phyloP scores from a whole-genome alignment of 345 rosid genomes.

The Pseudoturritis turrita region DNA sequence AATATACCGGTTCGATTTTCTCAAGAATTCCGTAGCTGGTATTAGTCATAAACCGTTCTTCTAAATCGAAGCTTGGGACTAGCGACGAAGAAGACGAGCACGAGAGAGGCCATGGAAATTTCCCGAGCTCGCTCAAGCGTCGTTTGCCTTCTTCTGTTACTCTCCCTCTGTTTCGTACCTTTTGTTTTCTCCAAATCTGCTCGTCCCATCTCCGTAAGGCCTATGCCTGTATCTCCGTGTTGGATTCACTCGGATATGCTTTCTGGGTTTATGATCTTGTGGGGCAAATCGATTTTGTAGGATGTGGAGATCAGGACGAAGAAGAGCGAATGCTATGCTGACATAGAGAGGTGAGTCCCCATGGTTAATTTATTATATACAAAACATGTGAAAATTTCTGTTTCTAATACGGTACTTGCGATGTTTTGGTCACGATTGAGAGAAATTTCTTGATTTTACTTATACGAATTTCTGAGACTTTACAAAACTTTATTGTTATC shows the following conservation, averaged over 20 bases:
- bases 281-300: constrained; percentile 20
- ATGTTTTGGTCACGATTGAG: background rate
- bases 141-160: constrained; percentile 23
- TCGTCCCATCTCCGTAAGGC: constrained; percentile 49
- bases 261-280: background rate
- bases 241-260: background rate
- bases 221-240: background rate
- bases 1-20: background rate
- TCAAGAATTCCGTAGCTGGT: background rate
- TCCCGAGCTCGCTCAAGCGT: background rate
- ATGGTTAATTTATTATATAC: background rate
- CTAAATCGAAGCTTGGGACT: constrained; percentile 1
- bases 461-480: background rate
- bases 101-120: constrained; percentile 22
- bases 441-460: background rate
- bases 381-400: background rate
- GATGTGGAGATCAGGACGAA: constrained; percentile 57
- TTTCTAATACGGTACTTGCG: background rate
- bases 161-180: constrained; percentile 16
- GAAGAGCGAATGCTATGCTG: constrained; percentile 67
- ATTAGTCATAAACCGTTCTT: constrained; percentile 6
- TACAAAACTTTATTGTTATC: background rate
- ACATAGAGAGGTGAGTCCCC: constrained; percentile 59
- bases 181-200: constrained; percentile 43
- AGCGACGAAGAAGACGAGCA: constrained; percentile 19